Evolutionary conservation across 1,139 yeast species (phyloP).

Genomic region (Hemisphaericaspora lyxosophila): DNA sequence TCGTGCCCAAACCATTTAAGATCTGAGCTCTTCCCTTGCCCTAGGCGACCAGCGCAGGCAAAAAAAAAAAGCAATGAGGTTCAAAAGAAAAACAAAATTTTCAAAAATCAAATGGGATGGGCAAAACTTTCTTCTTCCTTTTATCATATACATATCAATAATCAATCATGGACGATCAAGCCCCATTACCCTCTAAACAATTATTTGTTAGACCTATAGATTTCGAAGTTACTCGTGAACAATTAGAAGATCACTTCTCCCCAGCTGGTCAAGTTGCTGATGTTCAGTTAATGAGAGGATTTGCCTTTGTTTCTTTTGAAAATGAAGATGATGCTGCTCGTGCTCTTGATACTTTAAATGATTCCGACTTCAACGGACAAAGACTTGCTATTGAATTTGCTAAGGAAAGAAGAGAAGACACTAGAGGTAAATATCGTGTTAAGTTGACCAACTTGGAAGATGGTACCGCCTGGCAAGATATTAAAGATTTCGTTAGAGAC

Average conservation of each 20-base stretch:
- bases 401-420: conserved; percentile 56
- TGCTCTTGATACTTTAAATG: conserved; percentile 64
- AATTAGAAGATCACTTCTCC: conserved; percentile 65
- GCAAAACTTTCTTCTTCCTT: conserved; percentile 1
- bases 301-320: conserved; percentile 73
- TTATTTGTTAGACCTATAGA: conserved; percentile 44
- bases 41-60: too few relatives aligned
- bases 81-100: neutral
- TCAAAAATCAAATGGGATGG: neutral
- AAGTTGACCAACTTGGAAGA: conserved; percentile 69
- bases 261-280: conserved; percentile 66
- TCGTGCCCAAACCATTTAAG: too few relatives aligned
- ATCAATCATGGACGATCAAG: conserved; percentile 9
- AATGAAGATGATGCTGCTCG: conserved; percentile 62
- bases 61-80: neutral
- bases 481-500: conserved; percentile 77
- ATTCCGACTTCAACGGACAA: conserved; percentile 59
- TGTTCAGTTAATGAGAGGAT: conserved; percentile 70
- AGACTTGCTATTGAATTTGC: conserved; percentile 69
- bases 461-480: conserved; percentile 81
- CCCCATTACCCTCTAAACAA: conserved; percentile 20
- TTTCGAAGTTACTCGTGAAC: conserved; percentile 49
- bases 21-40: too few relatives aligned
- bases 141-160: neutral
- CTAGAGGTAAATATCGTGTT: conserved; percentile 72